A percentile compares a stretch with the other conserved stretches of the same genome.
Conservation (phyloP, 192 early-diverging fungal genomes). For the Spizellomyces punctatus region DNA sequence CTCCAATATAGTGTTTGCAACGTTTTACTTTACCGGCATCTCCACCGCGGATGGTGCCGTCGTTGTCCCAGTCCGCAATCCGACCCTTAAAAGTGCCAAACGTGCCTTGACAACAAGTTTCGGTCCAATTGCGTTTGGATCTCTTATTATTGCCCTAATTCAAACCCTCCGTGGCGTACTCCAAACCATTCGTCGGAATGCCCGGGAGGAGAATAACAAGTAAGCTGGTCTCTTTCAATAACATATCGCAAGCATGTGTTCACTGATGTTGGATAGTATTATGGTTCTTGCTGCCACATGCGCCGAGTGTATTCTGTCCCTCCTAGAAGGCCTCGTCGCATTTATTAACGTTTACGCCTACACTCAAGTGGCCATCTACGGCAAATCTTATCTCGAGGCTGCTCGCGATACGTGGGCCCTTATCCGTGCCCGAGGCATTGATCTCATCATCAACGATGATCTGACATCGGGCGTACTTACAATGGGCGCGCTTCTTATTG, state of each 20-base stretch:
- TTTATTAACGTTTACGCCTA: slow-evolving; percentile 78
- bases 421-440: slow-evolving; percentile 61
- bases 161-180: slow-evolving; percentile 63
- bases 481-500: slow-evolving; percentile 71
- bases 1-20: slow-evolving; percentile 58
- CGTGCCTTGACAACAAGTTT: slow-evolving; percentile 77
- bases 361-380: slow-evolving; percentile 88
- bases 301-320: slow-evolving; percentile 72
- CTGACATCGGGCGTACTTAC: slow-evolving; percentile 77
- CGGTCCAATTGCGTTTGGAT: slow-evolving; percentile 80
- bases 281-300: slow-evolving; percentile 67
- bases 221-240: background rate
- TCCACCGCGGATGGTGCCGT: slow-evolving; percentile 53
- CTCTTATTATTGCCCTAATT: slow-evolving; percentile 52
- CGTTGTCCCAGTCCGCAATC: slow-evolving; percentile 51
- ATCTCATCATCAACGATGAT: slow-evolving; percentile 75
- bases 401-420: slow-evolving; percentile 80
- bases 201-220: slow-evolving; percentile 33
- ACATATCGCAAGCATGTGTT: background rate
- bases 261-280: background rate
- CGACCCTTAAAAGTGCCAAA: slow-evolving; percentile 62
- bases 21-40: slow-evolving; percentile 72
- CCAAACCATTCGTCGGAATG: slow-evolving; percentile 48
- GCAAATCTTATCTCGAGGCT: slow-evolving; percentile 61
- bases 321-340: slow-evolving; percentile 75